Conservation (phyloP, 169 alveolate species). For the Eimeria zaria region DNA sequence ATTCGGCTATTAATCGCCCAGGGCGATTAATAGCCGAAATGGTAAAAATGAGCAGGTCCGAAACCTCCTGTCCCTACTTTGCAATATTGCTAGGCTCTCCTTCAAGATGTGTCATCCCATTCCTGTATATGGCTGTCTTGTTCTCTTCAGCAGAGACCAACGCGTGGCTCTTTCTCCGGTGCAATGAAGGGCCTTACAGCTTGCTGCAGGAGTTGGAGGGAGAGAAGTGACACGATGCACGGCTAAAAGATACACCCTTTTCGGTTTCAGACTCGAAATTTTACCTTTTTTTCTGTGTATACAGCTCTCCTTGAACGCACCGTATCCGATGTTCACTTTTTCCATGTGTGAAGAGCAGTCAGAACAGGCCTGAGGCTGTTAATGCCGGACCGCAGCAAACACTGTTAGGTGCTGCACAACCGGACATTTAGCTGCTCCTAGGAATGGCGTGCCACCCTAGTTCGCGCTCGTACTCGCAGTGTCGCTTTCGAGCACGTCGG, state of each 20-base stretch:
- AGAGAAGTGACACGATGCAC: background rate
- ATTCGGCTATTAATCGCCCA: too few species aligned
- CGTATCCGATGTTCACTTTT: background rate
- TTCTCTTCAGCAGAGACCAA: background rate
- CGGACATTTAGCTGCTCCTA: background rate
- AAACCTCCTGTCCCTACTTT: background rate
- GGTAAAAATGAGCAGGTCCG: background rate
- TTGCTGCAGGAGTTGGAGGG: background rate
- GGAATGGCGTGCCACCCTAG: background rate
- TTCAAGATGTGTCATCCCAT: background rate
- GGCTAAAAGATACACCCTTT: background rate
- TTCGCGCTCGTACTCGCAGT: background rate
- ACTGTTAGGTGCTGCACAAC: background rate
- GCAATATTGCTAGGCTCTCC: background rate
- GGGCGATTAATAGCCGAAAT: too few species aligned
- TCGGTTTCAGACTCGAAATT: background rate
- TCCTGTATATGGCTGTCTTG: background rate
- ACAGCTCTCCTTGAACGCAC: background rate
- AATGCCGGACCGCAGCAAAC: background rate
- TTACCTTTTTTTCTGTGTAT: background rate
- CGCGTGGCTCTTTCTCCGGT: background rate
- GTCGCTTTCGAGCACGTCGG: background rate
- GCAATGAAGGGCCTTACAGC: background rate
- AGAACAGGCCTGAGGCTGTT: background rate
- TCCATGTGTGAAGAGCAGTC: background rate